Evolutionary conservation across 2,329 filamentous ascomycete species (phyloP).

Genomic region (Dactylella cylindrospora): DNA sequence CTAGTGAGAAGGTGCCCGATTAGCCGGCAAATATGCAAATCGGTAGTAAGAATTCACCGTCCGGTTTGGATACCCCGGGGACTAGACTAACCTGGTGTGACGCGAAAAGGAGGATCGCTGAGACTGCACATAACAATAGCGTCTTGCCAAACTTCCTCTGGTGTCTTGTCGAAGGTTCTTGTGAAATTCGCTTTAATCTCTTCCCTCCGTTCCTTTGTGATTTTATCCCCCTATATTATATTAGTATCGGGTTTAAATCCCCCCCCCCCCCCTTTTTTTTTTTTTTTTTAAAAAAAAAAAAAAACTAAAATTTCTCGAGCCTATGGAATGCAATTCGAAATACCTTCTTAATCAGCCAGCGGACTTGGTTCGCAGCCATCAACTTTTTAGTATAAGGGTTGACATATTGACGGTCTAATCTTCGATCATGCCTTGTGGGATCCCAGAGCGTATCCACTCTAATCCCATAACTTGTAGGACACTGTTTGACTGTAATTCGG

Average conservation of each 20-base stretch:
- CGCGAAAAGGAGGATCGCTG: not conserved
- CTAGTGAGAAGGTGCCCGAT: too few species aligned
- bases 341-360: conserved; percentile 14
- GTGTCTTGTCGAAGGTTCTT: conserved; percentile 4
- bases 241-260: not conserved
- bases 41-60: too few species aligned
- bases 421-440: not conserved
- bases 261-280: too few species aligned
- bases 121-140: conserved; percentile 7
- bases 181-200: conserved; percentile 6
- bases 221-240: conserved; percentile 1
- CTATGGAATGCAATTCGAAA: too few species aligned
- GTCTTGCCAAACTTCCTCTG: not conserved
- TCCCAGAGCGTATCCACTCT: conserved; percentile 4
- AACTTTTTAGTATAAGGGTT: conserved; percentile 3
- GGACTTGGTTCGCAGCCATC: conserved; percentile 9
- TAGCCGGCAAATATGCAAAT: too few species aligned
- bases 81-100: conserved; percentile 1
- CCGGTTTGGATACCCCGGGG: not conserved
- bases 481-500: conserved; percentile 8
- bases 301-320: too few species aligned
- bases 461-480: conserved; percentile 9
- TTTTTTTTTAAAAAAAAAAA: too few species aligned
- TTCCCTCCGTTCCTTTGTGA: not conserved
- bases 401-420: not conserved